Percentiles rank a stretch among this genome's conserved stretches.
These are phyloP conservation scores for Marsdenia floribunda DNA, from an alignment of 257 asterid genomes.

Conservation along the genomic window DNA sequence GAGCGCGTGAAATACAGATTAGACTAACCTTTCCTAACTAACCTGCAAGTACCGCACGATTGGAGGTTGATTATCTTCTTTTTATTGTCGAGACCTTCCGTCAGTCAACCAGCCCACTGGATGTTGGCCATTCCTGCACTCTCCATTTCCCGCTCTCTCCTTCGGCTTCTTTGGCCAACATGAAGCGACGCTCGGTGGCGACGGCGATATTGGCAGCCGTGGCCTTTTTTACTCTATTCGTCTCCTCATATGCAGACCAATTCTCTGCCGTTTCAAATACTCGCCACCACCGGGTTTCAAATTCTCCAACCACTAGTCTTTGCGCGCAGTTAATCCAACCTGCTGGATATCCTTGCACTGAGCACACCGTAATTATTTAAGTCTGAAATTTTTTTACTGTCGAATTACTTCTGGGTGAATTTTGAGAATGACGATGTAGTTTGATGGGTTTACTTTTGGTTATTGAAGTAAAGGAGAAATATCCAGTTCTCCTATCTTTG, in stretches of 20 bases:
- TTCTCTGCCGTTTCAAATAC: slow-evolving; percentile 29
- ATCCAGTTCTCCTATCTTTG: not conserved
- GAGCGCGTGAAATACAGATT: not conserved
- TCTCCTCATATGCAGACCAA: slow-evolving; percentile 30
- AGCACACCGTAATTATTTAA: slow-evolving; percentile 51
- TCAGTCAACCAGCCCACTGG: not conserved
- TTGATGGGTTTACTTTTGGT: not conserved
- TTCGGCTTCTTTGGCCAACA: not conserved
- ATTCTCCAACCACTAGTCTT: slow-evolving; percentile 46
- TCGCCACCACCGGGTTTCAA: slow-evolving; percentile 29
- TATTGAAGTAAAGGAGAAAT: not conserved
- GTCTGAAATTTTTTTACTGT: not conserved
- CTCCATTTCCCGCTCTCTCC: not conserved
- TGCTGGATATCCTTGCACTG: slow-evolving; percentile 78
- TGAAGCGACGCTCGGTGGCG: not conserved
- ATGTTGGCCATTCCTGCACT: not conserved
- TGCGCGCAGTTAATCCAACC: slow-evolving; percentile 66
- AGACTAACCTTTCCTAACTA: not conserved
- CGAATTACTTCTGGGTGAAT: not conserved
- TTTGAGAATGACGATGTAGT: not conserved
- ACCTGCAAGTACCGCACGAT: not conserved
- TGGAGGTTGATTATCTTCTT: no score
- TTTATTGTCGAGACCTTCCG: not conserved
- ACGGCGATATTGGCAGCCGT: slow-evolving; percentile 9
- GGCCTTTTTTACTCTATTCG: slow-evolving; percentile 21